Base-by-base conservation (phyloP, 2,329 filamentous ascomycete species). In the Bertia moriformis region DNA sequence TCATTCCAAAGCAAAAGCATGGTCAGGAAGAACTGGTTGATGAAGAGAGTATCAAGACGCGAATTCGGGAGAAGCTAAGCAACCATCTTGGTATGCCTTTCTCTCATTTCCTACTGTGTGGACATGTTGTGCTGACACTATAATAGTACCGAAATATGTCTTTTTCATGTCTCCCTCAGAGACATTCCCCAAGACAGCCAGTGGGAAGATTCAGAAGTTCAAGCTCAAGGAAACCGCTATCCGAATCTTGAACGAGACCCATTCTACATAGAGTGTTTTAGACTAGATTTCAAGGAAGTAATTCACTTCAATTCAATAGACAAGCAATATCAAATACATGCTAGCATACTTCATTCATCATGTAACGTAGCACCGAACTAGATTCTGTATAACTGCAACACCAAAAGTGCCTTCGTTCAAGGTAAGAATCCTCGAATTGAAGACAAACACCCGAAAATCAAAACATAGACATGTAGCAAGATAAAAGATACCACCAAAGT, bases 161-260 rank as follows among this genome's bases (percentile, higher is more conserved):
- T 83, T 83, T 51, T 81, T 73, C 60, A 61, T 76, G 0, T 10
- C 10, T 7, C 32, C 12, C 17, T 35, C 32, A 13, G 62, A 69
- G 2, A 60, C 63, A 1, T 79, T 74, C 49, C 78, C 78, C 2
- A 83, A 83, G 59, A 84, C 79, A 1, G 75, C 77, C 4, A 82
- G 75, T 51, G 78, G 78, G 13, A 84, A 84, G 62, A 79, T 84
- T 37, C 77, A 83, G 59, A 83, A 83, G 51, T 83, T 79, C 53
- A 78, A 71, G 51, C 54, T 83, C 43, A 68, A 63, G 45, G 74
- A 79, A 41, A 59, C 60, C 42, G 78, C 24, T n/a, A 29, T 29
- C 24, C 10, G 24, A n/a, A 29, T 29, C n/a, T 29, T 29, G 24
- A 29, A 29, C 24, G 24, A 29, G 24, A n/a, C n/a, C n/a, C n/a